Conservation (phyloP, 495 filamentous ascomycete genomes). For the Penicillium lagena region DNA sequence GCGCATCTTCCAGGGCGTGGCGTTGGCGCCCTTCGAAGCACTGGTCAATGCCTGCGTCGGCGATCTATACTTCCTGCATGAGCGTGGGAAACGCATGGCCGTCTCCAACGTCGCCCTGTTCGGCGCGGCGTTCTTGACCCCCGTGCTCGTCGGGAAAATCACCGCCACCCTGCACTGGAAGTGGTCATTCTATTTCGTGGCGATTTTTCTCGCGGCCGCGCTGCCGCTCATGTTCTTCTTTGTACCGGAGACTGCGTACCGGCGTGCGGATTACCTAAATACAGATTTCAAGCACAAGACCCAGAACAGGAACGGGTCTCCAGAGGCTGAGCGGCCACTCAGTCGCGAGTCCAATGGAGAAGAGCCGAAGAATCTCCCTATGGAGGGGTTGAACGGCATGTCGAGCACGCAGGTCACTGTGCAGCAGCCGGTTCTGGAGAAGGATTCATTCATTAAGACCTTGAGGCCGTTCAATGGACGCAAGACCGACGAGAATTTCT, state of each 20-base stretch:
- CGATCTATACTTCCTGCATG: constrained; percentile 71
- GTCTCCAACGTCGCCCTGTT: constrained; percentile 83
- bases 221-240: constrained; percentile 67
- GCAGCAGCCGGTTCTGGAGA: constrained; percentile 17
- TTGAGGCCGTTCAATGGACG: constrained; percentile 74
- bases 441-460: constrained; percentile 45
- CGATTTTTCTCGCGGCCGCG: constrained; percentile 57
- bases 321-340: constrained; percentile 6
- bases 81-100: constrained; percentile 86
- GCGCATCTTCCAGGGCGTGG: constrained; percentile 68
- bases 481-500: constrained; percentile 60
- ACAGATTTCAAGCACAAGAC: constrained; percentile 43
- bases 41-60: constrained; percentile 72
- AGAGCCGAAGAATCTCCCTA: constrained; percentile 6
- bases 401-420: constrained; percentile 8
- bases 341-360: constrained; percentile 4
- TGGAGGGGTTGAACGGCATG: not conserved
- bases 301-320: constrained; percentile 4
- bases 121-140: constrained; percentile 88
- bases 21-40: constrained; percentile 69
- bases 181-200: constrained; percentile 70
- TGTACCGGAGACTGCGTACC: constrained; percentile 80
- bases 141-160: constrained; percentile 81
- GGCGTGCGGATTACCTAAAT: constrained; percentile 57
- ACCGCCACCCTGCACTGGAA: constrained; percentile 68